phyloP scores from a whole-genome alignment of 2,329 filamentous ascomycete species.

The Fusarium sp. region DNA sequence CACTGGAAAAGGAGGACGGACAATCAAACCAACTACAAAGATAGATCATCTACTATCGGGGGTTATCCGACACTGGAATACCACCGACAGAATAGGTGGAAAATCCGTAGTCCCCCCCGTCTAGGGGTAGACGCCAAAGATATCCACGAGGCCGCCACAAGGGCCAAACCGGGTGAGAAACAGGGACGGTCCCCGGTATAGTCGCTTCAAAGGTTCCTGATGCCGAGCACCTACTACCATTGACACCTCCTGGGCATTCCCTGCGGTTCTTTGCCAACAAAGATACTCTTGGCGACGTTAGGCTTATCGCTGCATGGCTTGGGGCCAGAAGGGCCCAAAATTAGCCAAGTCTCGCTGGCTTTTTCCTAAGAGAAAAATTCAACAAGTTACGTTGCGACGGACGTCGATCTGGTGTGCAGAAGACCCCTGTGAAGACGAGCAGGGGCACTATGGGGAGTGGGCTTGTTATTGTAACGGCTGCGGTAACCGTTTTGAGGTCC shows the following conservation, averaged over 20 bases:
- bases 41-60: slow-evolving; percentile 13
- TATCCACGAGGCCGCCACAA: slow-evolving; percentile 22
- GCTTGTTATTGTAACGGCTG: slow-evolving; percentile 35
- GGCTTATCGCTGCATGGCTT: slow-evolving; percentile 3
- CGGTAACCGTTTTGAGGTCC: slow-evolving; percentile 23
- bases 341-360: slow-evolving; percentile 9
- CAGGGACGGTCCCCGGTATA: slow-evolving; percentile 25
- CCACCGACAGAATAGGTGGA: slow-evolving; percentile 31
- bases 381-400: slow-evolving; percentile 16
- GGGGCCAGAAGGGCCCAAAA: slow-evolving; percentile 4
- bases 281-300: slow-evolving; percentile 19
- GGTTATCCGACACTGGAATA: slow-evolving; percentile 30
- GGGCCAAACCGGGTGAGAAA: slow-evolving; percentile 19
- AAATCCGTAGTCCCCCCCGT: slow-evolving; percentile 25
- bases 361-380: slow-evolving; percentile 1
- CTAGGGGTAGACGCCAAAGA: slow-evolving; percentile 30
- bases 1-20: slow-evolving; percentile 4
- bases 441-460: slow-evolving; percentile 33
- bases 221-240: slow-evolving; percentile 30
- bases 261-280: slow-evolving; percentile 13
- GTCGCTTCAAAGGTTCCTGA: slow-evolving; percentile 34
- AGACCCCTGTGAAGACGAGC: slow-evolving; percentile 24
- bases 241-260: slow-evolving; percentile 7
- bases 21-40: not conserved
- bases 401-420: slow-evolving; percentile 35